Evolutionary conservation across 192 early-diverging fungal species (phyloP), one percentile per base, ranked within the genome.

Genomic region (Podila horticola): DNA sequence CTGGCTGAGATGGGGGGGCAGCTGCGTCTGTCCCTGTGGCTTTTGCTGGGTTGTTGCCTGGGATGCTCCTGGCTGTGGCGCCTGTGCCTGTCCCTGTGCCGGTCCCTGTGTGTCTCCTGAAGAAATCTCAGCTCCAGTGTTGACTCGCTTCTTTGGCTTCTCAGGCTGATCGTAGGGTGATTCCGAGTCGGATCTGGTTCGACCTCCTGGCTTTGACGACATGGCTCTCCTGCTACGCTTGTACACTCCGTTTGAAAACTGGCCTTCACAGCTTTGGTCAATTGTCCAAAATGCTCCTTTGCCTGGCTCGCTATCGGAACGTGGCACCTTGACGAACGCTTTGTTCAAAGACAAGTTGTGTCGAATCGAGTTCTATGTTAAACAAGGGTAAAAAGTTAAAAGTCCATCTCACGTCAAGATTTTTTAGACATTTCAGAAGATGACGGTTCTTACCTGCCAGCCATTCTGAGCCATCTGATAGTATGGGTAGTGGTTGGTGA

Each of bases 291-390:
- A 97, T 33, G 95, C 93, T 10, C 97, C 97, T 77, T 98, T 98
- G 24, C 97, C 97, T 19, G 94, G 93, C 76, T 97, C 96, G 45
- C 90, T 91, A 70, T 89, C 88, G 2, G 93, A 92, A 12, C 97
- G 87, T 62, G 93, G 93, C 31, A 97, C 93, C 64, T 95, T 94
- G 26, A 97, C 87, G 87, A 99, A 99, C 19, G 91, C 90, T 71
- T 95, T 95, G 86, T 98, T 98, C 59, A 98, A 88, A n/a, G 95
- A 96, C 38, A 98, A 86, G 82, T 98, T 98, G 84, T 98, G 97
- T 45, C 97, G 91, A 72, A 98, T 94, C 31, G 96, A 98, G 83
- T 98, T 98, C 90, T 95, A 55, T n/a, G 34, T 36, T 36, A 1
- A 55, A 24, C 52, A 55, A 55, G 8, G 24, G 17, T 5, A 20